Conservation (phyloP, 73 alveolate species). For the Tetrahymena thermophila region DNA sequence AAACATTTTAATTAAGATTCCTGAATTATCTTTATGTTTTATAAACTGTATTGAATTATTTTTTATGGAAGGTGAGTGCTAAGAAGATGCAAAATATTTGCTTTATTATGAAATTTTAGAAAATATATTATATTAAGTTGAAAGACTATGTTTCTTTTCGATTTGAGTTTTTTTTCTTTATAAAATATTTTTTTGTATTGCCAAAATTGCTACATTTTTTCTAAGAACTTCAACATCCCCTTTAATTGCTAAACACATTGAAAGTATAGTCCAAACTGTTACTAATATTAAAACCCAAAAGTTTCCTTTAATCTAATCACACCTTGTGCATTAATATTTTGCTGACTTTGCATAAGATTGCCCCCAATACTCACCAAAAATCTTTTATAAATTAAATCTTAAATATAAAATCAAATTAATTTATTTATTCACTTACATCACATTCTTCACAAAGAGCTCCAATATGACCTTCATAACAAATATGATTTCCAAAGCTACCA, state of each 20-base stretch:
- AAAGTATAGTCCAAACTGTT: constrained; percentile 20
- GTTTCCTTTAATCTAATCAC: not conserved
- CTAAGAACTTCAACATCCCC: not conserved
- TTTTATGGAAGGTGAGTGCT: not conserved
- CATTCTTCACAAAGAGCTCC: constrained; percentile 45
- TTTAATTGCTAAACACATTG: not conserved
- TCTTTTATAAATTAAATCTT: not conserved
- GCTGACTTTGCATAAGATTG: constrained; percentile 3
- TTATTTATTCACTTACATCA: not conserved
- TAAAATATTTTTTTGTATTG: not conserved
- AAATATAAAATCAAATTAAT: not conserved
- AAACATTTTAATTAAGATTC: constrained; percentile 19
- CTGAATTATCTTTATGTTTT: not conserved
- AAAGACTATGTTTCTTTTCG: not conserved
- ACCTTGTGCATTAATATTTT: constrained; percentile 11
- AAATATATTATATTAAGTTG: too few relatives aligned
- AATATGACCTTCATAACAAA: constrained; percentile 22
- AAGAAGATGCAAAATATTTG: not conserved
- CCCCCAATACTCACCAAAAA: not conserved
- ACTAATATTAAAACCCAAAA: not conserved
- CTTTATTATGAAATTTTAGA: not conserved
- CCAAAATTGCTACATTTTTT: not conserved
- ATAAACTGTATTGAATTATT: not conserved
- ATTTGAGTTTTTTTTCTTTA: not conserved
- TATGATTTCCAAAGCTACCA: constrained; percentile 13